phyloP scores from a whole-genome alignment of 2,329 filamentous ascomycete genomes.

The Macroventuria anomochaeta region DNA sequence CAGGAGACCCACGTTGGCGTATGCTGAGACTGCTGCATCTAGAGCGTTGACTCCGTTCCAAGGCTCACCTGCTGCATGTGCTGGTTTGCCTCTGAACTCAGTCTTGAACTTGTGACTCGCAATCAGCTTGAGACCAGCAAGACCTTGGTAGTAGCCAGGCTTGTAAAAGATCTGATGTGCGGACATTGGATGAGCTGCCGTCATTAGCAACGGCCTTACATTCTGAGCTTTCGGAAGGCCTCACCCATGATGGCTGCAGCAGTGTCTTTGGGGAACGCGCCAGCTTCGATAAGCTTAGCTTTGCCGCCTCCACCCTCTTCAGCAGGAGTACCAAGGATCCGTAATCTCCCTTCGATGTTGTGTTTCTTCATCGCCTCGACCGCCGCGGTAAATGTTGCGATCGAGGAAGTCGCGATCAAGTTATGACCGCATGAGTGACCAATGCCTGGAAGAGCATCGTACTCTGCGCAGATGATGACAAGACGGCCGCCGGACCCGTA shows the following conservation, averaged over 20 bases:
- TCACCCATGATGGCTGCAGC: constrained; percentile 26
- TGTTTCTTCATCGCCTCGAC: constrained; percentile 54
- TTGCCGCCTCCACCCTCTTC: constrained; percentile 63
- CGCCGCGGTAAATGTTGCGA: constrained; percentile 57
- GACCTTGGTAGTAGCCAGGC: constrained; percentile 17
- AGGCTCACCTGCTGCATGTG: constrained; percentile 50
- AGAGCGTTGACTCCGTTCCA: constrained; percentile 52
- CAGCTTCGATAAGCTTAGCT: constrained; percentile 55
- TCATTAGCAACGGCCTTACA: no score
- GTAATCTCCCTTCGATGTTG: constrained; percentile 53
- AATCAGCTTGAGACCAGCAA: constrained; percentile 21
- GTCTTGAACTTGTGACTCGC: constrained; percentile 30
- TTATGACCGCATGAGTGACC: constrained; percentile 65
- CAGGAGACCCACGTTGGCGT: constrained; percentile 41
- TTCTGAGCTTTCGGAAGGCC: no score
- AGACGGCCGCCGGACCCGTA: constrained; percentile 39
- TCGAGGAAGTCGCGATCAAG: constrained; percentile 58
- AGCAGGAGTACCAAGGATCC: constrained; percentile 61
- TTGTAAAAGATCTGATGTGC: constrained; percentile 26
- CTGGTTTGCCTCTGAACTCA: constrained; percentile 36
- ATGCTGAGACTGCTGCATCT: constrained; percentile 48
- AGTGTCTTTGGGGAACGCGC: constrained; percentile 47
- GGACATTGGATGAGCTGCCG: constrained; percentile 33
- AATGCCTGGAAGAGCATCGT: constrained; percentile 60
- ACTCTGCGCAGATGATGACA: constrained; percentile 57